These are phyloP conservation scores for Darksidea phi DNA, from an alignment of 495 filamentous ascomycete species.

Conservation along the genomic window DNA sequence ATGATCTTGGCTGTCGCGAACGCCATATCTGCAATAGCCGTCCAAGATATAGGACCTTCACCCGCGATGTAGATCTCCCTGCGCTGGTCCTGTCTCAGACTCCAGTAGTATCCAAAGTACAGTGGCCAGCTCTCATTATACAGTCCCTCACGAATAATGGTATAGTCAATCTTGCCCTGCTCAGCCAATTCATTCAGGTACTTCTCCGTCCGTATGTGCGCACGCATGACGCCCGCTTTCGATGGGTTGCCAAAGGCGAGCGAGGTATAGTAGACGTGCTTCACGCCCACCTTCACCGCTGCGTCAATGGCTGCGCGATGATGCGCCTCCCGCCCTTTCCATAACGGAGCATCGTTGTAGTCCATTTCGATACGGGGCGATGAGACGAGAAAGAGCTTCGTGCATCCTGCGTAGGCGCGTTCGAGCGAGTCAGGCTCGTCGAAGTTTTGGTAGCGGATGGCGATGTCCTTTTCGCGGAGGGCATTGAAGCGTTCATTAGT, in stretches of 20 bases:
- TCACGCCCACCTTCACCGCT: slow-evolving; percentile 56
- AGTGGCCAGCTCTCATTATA: slow-evolving; percentile 69
- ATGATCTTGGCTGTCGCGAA: slow-evolving; percentile 46
- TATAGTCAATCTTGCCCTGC: slow-evolving; percentile 45
- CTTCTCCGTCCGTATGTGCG: slow-evolving; percentile 62
- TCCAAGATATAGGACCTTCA: slow-evolving; percentile 49
- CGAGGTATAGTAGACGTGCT: slow-evolving; percentile 66
- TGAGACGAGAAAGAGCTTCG: slow-evolving; percentile 54
- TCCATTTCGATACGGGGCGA: slow-evolving; percentile 43
- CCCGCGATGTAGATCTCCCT: slow-evolving; percentile 43
- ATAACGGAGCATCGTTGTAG: slow-evolving; percentile 39
- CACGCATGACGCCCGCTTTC: slow-evolving; percentile 63
- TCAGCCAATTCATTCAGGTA: slow-evolving; percentile 49
- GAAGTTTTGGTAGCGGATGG: slow-evolving; percentile 33
- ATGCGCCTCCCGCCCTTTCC: slow-evolving; percentile 45
- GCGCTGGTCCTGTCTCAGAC: slow-evolving; percentile 32
- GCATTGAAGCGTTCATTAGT: neutral
- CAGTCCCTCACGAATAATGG: slow-evolving; percentile 60
- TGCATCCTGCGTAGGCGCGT: slow-evolving; percentile 46
- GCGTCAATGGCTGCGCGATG: slow-evolving; percentile 59
- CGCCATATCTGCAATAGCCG: slow-evolving; percentile 48
- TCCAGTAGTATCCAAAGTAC: slow-evolving; percentile 63
- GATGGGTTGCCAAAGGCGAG: slow-evolving; percentile 56
- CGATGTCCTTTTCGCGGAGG: slow-evolving; percentile 5
- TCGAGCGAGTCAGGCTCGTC: slow-evolving; percentile 39